Base-by-base conservation (phyloP, 768 basidiomycete genomes). In the Amanita inopinata region DNA sequence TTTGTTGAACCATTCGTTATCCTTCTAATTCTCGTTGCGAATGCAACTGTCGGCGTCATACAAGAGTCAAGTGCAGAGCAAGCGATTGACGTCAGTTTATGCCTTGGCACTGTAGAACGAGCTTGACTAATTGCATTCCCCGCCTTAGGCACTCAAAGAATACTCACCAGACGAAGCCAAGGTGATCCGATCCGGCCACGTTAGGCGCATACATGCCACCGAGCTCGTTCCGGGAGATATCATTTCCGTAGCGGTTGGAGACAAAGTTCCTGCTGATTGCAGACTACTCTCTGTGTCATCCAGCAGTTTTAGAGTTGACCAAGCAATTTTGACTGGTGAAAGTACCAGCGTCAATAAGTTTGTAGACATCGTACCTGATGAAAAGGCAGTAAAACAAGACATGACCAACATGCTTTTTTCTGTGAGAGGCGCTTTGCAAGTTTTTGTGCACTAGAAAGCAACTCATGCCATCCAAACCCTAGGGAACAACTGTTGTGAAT, bases 131-230 rank as follows among this genome's bases (percentile, higher is more conserved):
- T 33, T 38, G 24, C 46, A 46, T 43, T 22, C n/a, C n/a, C n/a
- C n/a, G n/a, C n/a, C n/a, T 41, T 41, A 98, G 94, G 94, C 94
- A 9, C 66, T 99, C 50, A 92, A 85, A 61, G 91, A 97, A 57
- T 99, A 97, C 62, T 89, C 94, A 32, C 94, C 94, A 0, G 93
- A 98, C 57, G 91, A 94, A 60, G 92, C 93, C 28, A 92, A 86
- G 46, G 93, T 85, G 18, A 55, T 91, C 46, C 86, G 94, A 25
- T 73, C 74, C 23, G 80, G 86, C 23, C 73, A 72, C 52, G 51
- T 85, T 14, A 52, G 62, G 30, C 83, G 83, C 47, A 75, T 96
- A 35, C 89, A 91, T 51, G 86, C 94, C 7, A 75, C 82, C 17
- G 83, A 83, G 37, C 78, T 99, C 47, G 94, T 99, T 41, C 94